Evolutionary conservation across 768 basidiomycete species (phyloP), one percentile per base, ranked within the genome.

Genomic region (Kwoniella botswanensis): DNA sequence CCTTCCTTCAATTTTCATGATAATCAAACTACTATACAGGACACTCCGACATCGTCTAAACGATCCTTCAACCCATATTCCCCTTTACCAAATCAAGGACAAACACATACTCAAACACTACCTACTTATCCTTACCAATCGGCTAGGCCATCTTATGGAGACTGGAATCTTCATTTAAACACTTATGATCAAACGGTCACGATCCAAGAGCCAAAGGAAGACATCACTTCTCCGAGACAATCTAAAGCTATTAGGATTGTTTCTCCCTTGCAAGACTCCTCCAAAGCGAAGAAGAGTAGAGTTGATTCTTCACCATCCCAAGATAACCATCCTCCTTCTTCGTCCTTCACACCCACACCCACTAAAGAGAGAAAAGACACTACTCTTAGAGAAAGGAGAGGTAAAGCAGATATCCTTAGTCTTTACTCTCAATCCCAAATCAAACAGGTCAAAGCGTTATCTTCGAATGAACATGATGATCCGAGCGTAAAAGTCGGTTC

Each of bases 1-100:
- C 63, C 63, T 4, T 60, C 69, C 4, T 70, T 70, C 57, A 46
- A 58, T 15, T 63, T 55, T 15, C 52, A 60, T 22, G 17, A 43
- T 18, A 2, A 64, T 26, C 18, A n/a, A 7, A 17, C 63, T 24
- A 18, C 41, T 35, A 18, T 35, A 35, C 35, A 1, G 35, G 35
- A 35, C 35, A 35, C 65, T 0, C 24, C 41, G 1, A 22, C 53
- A 24, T 13, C 55, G 11, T 54, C 63, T 13, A 46, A 1, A 12
- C 5, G 15, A 35, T 13, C 24, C 1, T 22, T 4, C 3, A 15
- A 7, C 17, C 65, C 9, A 0, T 43, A 13, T 57, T 21, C 52
- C 29, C 1, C 52, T 24, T 12, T 11, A 18, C 5, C n/a, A 24
- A 58, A 13, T 24, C 62, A 44, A 12, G 42, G 22, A 50, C 35